phyloP scores from a whole-genome alignment of 2,329 filamentous ascomycete genomes.

The Hypoxylon sp. region DNA sequence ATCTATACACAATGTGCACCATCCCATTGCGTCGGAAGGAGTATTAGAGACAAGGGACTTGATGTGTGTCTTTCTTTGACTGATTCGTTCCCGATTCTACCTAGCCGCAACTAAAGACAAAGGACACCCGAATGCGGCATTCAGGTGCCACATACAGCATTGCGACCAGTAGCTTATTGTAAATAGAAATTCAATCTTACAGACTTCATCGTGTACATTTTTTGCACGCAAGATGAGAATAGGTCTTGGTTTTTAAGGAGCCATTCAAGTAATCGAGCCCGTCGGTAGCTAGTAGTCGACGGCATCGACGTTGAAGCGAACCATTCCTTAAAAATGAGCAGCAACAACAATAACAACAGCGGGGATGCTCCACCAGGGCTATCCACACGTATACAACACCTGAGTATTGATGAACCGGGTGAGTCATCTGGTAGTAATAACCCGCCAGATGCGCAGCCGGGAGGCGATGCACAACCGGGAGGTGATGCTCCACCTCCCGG shows the following conservation, averaged over 20 bases:
- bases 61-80: conserved; percentile 12
- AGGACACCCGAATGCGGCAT: conserved; percentile 28
- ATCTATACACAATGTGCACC: background rate
- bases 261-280: background rate
- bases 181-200: background rate
- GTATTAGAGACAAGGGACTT: background rate
- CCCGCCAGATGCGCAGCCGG: too few species aligned
- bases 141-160: background rate
- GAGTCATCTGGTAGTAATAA: too few species aligned
- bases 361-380: background rate
- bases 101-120: conserved; percentile 3
- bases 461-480: too few species aligned
- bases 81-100: background rate
- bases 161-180: background rate
- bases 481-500: too few species aligned
- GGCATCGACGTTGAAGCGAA: background rate
- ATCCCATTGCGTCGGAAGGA: background rate
- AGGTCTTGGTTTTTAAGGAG: background rate
- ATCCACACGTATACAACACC: background rate
- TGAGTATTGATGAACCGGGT: background rate
- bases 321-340: background rate
- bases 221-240: background rate
- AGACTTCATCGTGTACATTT: background rate
- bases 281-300: background rate
- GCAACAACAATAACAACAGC: background rate